Evolutionary conservation across 2,329 filamentous ascomycete species (phyloP).

Genomic region (Diaporthe sp.): DNA sequence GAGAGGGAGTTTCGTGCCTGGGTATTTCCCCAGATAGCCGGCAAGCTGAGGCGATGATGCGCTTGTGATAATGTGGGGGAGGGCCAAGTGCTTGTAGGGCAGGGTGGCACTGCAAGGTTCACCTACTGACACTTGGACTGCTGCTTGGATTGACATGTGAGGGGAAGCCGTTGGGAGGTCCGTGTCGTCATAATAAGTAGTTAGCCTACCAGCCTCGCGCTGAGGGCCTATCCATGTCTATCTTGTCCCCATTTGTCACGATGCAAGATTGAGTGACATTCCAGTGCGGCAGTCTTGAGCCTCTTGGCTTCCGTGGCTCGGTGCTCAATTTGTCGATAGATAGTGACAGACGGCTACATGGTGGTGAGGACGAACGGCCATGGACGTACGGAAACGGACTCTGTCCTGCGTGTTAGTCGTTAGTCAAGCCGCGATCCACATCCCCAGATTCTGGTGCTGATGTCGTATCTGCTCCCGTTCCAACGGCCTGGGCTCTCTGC

Average conservation of each 20-base stretch:
- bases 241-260: conserved; percentile 21
- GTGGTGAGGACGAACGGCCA: neutral
- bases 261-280: conserved; percentile 13
- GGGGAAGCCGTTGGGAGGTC: neutral
- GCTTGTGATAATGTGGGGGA: conserved; percentile 52
- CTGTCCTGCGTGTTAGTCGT: neutral
- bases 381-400: neutral
- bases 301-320: conserved; percentile 2
- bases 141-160: conserved; percentile 39
- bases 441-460: conserved; percentile 38
- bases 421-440: conserved; percentile 23
- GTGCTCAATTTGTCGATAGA: neutral
- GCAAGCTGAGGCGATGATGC: conserved; percentile 32
- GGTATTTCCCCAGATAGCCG: conserved; percentile 22
- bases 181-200: conserved; percentile 29
- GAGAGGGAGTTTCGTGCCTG: conserved; percentile 41
- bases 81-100: conserved; percentile 9
- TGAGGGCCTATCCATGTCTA: neutral
- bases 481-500: conserved; percentile 19
- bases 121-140: neutral
- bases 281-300: neutral
- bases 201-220: neutral
- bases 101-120: conserved; percentile 15
- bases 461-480: conserved; percentile 37
- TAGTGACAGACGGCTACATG: neutral